phyloP scores from a whole-genome alignment of 441 rosid genomes.

The Populus trichocarpa region DNA sequence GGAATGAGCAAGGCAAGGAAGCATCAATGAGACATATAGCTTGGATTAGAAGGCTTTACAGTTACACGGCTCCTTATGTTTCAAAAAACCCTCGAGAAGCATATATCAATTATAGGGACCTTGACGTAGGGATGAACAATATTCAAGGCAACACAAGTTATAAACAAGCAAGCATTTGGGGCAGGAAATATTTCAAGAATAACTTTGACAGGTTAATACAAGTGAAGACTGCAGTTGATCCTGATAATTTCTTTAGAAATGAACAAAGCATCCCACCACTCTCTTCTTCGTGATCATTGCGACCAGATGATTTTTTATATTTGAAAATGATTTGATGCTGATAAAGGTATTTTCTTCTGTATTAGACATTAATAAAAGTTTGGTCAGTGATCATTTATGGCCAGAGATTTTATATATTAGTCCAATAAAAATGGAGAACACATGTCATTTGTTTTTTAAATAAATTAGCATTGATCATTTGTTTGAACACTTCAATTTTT shows the following conservation, averaged over 20 bases:
- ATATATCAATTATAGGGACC: constrained; percentile 39
- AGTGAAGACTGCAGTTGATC: constrained; percentile 51
- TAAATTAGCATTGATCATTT: no score
- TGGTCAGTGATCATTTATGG: no score
- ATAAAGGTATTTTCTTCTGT: no score
- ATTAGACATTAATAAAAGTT: no score
- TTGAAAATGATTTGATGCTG: no score
- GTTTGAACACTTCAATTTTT: no score
- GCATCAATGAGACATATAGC: constrained; percentile 1
- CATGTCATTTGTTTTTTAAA: no score
- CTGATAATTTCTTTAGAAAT: constrained; percentile 47
- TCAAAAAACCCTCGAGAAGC: constrained; percentile 16
- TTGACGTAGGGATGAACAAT: constrained; percentile 28
- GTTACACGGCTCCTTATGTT: constrained; percentile 13
- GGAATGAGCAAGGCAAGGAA: constrained; percentile 11
- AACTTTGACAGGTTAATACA: constrained; percentile 47
- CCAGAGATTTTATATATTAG: no score
- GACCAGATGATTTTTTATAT: no score
- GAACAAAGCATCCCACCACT: constrained; percentile 48
- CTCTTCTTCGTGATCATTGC: not conserved
- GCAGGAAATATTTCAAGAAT: constrained; percentile 42
- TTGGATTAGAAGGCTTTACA: constrained; percentile 18
- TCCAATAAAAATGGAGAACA: no score
- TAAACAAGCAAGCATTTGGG: constrained; percentile 46
- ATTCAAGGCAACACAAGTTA: constrained; percentile 26